A percentile compares a stretch with the other conserved stretches of the same genome.
Evolutionary conservation across 140 eudicot genomes (phyloP).

Genomic region (Senecio squalidus): DNA sequence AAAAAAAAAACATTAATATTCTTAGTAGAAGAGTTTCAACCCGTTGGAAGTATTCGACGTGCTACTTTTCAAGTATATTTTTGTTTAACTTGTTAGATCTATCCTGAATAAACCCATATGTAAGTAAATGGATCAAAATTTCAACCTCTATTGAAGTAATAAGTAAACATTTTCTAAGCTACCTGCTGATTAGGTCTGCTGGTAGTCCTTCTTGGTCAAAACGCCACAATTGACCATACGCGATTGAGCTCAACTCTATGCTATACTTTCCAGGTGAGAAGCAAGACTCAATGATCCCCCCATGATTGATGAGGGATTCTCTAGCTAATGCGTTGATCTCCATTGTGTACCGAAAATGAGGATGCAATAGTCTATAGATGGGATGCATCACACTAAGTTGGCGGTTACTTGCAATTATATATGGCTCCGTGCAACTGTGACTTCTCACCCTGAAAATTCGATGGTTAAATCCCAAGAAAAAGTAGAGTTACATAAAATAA

Average conservation of each 20-base stretch:
- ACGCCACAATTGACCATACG: constrained; percentile 51
- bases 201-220: constrained; percentile 60
- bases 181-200: constrained; percentile 61
- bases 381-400: constrained; percentile 74
- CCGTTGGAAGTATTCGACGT: too few species aligned
- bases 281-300: constrained; percentile 44
- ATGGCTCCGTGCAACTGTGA: constrained; percentile 60
- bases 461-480: neutral
- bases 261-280: constrained; percentile 47
- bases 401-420: constrained; percentile 62
- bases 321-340: constrained; percentile 66
- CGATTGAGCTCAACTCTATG: constrained; percentile 44
- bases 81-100: too few species aligned
- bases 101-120: too few species aligned
- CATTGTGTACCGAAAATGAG: constrained; percentile 76
- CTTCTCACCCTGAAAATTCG: constrained; percentile 53
- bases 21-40: too few species aligned
- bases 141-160: neutral
- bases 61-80: too few species aligned
- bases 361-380: constrained; percentile 44
- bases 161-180: neutral
- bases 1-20: too few species aligned
- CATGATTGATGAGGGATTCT: constrained; percentile 39
- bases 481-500: neutral
- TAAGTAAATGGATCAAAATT: too few species aligned